Evolutionary conservation across 1,139 yeast genomes (phyloP), one percentile per base, ranked within the genome.

Genomic region (Blastobotrys petasosporus): DNA sequence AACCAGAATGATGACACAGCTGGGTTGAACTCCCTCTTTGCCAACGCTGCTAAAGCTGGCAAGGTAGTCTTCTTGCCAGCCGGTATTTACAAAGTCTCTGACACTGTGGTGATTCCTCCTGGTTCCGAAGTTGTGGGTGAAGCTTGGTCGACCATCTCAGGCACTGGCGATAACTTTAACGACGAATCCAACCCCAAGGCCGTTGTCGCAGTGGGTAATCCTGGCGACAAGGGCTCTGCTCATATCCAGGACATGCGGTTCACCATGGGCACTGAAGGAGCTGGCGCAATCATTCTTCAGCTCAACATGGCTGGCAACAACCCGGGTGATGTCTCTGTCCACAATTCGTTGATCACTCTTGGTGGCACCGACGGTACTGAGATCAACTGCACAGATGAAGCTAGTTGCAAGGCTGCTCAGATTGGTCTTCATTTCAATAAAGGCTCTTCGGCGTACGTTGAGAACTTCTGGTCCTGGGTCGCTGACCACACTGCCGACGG

Each of bases 401-500:
- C 28, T 36, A 30, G 32, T 12, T 48, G 51, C 32, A 13, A 43
- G 36, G 49, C 47, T 7, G 40, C 49, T 1, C 46, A 46, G 36
- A 12, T 48, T 31, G 32, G 35, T 2, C 41, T 48, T 25, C 51
- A 48, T 33, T 16, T 48, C n/a, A 40, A 37, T 29, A 44, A 44
- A 4, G 32, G 44, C 12, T 47, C 49, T 3, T 45, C 49, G 11
- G 43, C 44, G 6, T 48, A 48, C 32, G 32, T 46, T 29, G 51
- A 48, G 29, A 45, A 48, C 39, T 39, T 48, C 47, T 48, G 51
- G 51, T 41, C 45, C 11, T 46, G 49, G 51, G 46, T 49, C 15
- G 51, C 50, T 10, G 48, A 46, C 39, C 50, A 48, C 32, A 42
- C 41, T 11, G 32, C 40, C 9, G 50, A 42, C 39, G 39, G 34